phyloP scores from a whole-genome alignment of 2,329 filamentous ascomycete species.

The Byssothecium circinans region DNA sequence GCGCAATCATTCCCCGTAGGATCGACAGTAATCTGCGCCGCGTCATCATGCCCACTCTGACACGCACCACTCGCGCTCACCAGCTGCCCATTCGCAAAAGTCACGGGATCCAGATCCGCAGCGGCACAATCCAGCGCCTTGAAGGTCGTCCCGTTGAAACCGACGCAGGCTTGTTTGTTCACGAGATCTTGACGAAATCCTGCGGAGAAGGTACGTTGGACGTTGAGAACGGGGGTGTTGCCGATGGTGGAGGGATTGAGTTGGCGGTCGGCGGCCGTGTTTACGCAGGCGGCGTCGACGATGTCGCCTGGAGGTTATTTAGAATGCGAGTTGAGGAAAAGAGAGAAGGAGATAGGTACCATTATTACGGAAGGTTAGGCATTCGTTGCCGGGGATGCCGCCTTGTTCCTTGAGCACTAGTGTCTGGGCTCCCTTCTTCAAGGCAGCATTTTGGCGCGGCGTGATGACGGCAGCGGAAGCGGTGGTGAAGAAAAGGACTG shows the following conservation, averaged over 20 bases:
- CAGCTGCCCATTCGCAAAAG: conserved; percentile 14
- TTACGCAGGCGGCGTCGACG: conserved; percentile 46
- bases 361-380: conserved; percentile 49
- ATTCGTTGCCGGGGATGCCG: conserved; percentile 35
- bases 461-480: not conserved
- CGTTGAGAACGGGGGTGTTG: conserved; percentile 38
- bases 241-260: conserved; percentile 42
- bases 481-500: not conserved
- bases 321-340: not conserved
- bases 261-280: conserved; percentile 45
- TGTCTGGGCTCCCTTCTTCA: conserved; percentile 14
- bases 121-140: conserved; percentile 40
- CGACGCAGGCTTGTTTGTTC: conserved; percentile 43
- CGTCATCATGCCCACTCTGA: conserved; percentile 17
- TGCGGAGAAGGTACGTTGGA: conserved; percentile 45
- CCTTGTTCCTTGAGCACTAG: conserved; percentile 46
- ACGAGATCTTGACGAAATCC: conserved; percentile 47
- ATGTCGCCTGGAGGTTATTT: conserved; percentile 40
- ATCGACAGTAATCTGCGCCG: conserved; percentile 19
- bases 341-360: conserved; percentile 20
- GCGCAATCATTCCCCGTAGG: conserved; percentile 13
- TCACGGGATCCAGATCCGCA: conserved; percentile 15
- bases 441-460: not conserved
- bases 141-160: conserved; percentile 47
- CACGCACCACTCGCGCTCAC: conserved; percentile 17